phyloP scores from a whole-genome alignment of 305 asterid species.

The Solanum hybrid region DNA sequence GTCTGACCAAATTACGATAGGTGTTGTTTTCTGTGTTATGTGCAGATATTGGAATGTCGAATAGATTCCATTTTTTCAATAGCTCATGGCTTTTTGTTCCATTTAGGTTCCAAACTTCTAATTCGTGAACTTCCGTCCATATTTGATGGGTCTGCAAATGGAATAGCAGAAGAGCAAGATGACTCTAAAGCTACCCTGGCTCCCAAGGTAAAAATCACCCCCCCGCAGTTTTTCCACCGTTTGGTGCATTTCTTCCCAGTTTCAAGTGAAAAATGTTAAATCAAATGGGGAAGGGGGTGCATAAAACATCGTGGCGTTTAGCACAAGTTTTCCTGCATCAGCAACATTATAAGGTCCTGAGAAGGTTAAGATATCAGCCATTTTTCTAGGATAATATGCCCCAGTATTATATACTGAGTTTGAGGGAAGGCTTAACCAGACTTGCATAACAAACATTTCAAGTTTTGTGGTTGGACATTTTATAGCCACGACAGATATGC shows the following conservation, averaged over 20 bases:
- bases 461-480: not conserved
- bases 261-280: not conserved
- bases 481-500: not conserved
- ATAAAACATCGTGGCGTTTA: not conserved
- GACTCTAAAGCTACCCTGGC: constrained; percentile 73
- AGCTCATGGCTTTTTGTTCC: not conserved
- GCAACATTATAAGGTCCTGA: not conserved
- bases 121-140: constrained; percentile 73
- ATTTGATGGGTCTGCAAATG: constrained; percentile 73
- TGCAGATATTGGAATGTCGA: not conserved
- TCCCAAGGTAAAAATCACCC: constrained; percentile 52
- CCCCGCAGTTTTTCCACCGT: not conserved
- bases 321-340: not conserved
- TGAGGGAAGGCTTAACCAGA: not conserved
- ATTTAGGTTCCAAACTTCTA: constrained; percentile 78
- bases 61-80: not conserved
- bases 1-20: not conserved
- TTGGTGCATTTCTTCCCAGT: not conserved
- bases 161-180: constrained; percentile 65
- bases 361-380: not conserved
- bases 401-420: not conserved
- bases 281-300: not conserved
- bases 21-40: not conserved
- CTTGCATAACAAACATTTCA: not conserved
- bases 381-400: not conserved